A percentile compares a stretch with the other conserved stretches of the same genome.
These are phyloP conservation scores for Debaryomyces tyrocola DNA, from an alignment of 805 yeast species.

Conservation along the genomic window DNA sequence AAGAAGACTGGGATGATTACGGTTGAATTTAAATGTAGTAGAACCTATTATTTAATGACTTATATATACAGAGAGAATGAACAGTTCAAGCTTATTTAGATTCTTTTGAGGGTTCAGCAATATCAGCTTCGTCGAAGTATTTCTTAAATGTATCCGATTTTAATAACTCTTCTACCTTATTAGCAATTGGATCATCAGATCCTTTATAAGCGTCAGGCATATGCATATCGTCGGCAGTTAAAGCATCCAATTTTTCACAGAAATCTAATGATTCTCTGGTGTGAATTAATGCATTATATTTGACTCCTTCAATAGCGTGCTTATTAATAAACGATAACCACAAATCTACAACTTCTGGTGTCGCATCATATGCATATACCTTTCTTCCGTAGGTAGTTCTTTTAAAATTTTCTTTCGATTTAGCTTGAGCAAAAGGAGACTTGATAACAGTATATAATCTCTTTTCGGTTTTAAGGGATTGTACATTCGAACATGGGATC, in stretches of 20 bases:
- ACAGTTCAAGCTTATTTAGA: slow-evolving; percentile 1
- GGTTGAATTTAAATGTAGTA: slow-evolving; percentile 42
- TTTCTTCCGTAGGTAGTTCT: slow-evolving; percentile 78
- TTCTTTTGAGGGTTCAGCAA: not conserved
- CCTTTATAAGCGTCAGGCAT: slow-evolving; percentile 36
- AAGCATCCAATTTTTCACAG: slow-evolving; percentile 26
- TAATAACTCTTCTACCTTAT: slow-evolving; percentile 69
- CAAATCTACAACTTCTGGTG: slow-evolving; percentile 79
- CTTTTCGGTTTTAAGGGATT: slow-evolving; percentile 64
- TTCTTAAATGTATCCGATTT: slow-evolving; percentile 69
- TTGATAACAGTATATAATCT: slow-evolving; percentile 92
- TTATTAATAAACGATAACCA: slow-evolving; percentile 78
- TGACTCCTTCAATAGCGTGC: slow-evolving; percentile 78
- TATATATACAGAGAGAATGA: slow-evolving; percentile 1
- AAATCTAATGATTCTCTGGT: slow-evolving; percentile 34
- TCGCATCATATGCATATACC: slow-evolving; percentile 78
- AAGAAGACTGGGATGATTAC: slow-evolving; percentile 79
- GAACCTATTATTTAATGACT: not conserved
- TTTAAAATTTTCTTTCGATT: slow-evolving; percentile 90
- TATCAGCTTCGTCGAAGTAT: slow-evolving; percentile 34
- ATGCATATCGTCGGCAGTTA: slow-evolving; percentile 24
- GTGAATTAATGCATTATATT: slow-evolving; percentile 67
- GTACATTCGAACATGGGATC: slow-evolving; percentile 78
- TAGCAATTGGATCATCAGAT: slow-evolving; percentile 50
- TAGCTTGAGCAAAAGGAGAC: slow-evolving; percentile 93